A percentile compares a stretch with the other conserved stretches of the same genome.
phyloP scores from a whole-genome alignment of 1,284 basidiomycete genomes.

The Termitomyces sp. region DNA sequence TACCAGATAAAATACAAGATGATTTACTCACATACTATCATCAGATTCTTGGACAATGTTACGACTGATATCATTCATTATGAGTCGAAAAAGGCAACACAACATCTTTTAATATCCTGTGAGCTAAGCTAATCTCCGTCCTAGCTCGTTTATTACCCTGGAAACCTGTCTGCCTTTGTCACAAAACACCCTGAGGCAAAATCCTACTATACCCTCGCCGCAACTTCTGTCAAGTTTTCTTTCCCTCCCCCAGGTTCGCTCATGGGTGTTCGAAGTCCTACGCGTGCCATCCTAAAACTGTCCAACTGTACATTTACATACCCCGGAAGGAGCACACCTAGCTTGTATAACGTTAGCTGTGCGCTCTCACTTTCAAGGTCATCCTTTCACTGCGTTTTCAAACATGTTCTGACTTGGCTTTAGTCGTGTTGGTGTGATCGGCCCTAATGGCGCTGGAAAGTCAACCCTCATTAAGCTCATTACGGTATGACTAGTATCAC shows the following conservation, averaged over 20 bases:
- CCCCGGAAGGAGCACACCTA: conserved; percentile 80
- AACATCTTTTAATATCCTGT: conserved; percentile 11
- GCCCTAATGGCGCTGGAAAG: conserved; percentile 93
- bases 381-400: conserved; percentile 18
- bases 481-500: conserved; percentile 50
- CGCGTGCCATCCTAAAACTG: conserved; percentile 94
- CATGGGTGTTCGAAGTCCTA: conserved; percentile 97
- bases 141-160: conserved; percentile 90
- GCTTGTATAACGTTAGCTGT: conserved; percentile 85
- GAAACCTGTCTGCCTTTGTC: conserved; percentile 92
- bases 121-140: not conserved
- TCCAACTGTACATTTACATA: conserved; percentile 93
- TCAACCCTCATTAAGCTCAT: conserved; percentile 97
- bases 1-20: conserved; percentile 11
- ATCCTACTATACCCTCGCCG: conserved; percentile 96
- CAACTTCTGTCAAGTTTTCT: conserved; percentile 92
- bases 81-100: conserved; percentile 81
- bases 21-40: conserved; percentile 10
- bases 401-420: not conserved
- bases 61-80: conserved; percentile 99
- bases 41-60: conserved; percentile 90
- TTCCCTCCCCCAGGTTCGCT: conserved; percentile 96
- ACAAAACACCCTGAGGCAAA: conserved; percentile 90
- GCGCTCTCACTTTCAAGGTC: conserved; percentile 88
- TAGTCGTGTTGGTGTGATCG: conserved; percentile 84